A percentile compares a stretch with the other conserved stretches of the same genome.
Conservation (phyloP, 1,284 basidiomycete genomes). For the Marasmius oreades region DNA sequence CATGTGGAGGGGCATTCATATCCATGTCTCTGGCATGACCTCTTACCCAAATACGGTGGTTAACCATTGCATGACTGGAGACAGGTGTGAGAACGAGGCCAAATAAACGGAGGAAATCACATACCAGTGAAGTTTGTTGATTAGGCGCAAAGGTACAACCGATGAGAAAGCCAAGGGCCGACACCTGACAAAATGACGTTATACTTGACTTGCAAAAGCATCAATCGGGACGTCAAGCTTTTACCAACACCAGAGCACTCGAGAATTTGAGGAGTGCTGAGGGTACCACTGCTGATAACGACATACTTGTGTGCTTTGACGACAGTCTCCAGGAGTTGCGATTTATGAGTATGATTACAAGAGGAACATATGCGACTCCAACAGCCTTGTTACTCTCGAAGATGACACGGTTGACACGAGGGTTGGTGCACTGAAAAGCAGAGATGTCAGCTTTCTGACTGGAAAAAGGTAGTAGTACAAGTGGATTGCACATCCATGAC, state of each 20-base stretch:
- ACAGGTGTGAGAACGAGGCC: no score
- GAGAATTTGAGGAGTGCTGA: slow-evolving; percentile 69
- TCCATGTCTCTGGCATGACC: slow-evolving; percentile 83
- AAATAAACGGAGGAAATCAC: no score
- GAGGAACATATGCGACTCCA: slow-evolving; percentile 67
- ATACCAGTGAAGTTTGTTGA: no score
- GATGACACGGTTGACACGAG: slow-evolving; percentile 65
- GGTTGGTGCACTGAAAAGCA: slow-evolving; percentile 41
- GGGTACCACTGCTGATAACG: slow-evolving; percentile 61
- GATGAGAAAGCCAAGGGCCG: no score
- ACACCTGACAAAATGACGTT: no score
- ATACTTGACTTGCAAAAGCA: no score
- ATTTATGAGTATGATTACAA: slow-evolving; percentile 54
- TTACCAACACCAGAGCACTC: slow-evolving; percentile 68
- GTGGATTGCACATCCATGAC: slow-evolving; percentile 67
- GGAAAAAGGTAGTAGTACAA: slow-evolving; percentile 42
- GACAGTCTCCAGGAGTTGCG: slow-evolving; percentile 54
- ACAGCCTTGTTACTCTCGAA: slow-evolving; percentile 72
- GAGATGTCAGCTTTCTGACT: neutral
- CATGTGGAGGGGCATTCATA: slow-evolving; percentile 69
- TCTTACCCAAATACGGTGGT: no score
- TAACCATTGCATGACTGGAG: no score
- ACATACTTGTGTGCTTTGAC: slow-evolving; percentile 62
- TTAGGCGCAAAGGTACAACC: no score
- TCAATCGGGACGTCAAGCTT: slow-evolving; percentile 53